Conservation (phyloP, 73 alveolate genomes). For the Diophrys sp. region DNA sequence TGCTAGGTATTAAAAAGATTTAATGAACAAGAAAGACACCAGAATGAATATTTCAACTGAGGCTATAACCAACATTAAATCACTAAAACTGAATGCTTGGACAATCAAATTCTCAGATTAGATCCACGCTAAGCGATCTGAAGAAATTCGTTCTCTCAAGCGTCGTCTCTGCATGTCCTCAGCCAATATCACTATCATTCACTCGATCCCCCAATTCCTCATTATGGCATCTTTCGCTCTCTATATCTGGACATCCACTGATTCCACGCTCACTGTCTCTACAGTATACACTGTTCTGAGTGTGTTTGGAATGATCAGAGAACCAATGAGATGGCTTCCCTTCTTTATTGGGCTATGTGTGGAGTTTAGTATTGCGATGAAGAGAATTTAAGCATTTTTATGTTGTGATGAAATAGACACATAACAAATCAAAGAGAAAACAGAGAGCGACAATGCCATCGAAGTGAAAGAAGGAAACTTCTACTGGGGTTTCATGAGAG, state of each 20-base stretch:
- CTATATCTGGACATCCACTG: constrained; percentile 11
- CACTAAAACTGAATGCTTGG: constrained; percentile 60
- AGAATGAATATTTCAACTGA: constrained; percentile 50
- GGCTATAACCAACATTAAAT: constrained; percentile 48
- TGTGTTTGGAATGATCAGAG: constrained; percentile 41
- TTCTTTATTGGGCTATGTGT: constrained; percentile 55
- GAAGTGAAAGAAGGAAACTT: constrained; percentile 2
- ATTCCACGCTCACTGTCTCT: not conserved
- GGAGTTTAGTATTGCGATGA: constrained; percentile 71
- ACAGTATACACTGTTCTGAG: constrained; percentile 1
- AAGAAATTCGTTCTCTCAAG: constrained; percentile 23
- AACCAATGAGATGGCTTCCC: constrained; percentile 82
- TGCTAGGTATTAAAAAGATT: constrained; percentile 19
- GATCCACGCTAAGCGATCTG: constrained; percentile 14
- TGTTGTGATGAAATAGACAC: constrained; percentile 57
- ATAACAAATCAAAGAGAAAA: constrained; percentile 1
- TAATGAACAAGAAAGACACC: constrained; percentile 31
- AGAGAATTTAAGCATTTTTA: constrained; percentile 72
- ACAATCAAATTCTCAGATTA: constrained; percentile 28
- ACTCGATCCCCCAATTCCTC: constrained; percentile 33
- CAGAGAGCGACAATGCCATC: not conserved
- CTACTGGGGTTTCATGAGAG: constrained; percentile 19
- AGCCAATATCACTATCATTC: constrained; percentile 14
- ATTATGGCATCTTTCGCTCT: constrained; percentile 29
- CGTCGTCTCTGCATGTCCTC: constrained; percentile 13